These are phyloP conservation scores for Pseudogymnoascus sp. DNA, from an alignment of 2,329 filamentous ascomycete genomes.

Conservation along the genomic window DNA sequence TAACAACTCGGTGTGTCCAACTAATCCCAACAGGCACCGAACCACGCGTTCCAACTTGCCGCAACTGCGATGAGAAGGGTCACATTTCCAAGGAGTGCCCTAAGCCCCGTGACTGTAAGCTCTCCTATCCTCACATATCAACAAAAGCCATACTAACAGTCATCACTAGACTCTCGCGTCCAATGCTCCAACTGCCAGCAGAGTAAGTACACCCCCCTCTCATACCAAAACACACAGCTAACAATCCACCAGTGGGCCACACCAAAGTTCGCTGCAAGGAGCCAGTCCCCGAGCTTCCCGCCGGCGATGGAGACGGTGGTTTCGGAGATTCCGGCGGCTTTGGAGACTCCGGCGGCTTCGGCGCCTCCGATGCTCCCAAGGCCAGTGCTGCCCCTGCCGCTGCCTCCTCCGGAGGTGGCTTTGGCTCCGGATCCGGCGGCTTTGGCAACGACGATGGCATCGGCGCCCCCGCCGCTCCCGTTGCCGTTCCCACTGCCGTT, in stretches of 20 bases:
- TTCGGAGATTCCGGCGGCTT: constrained; percentile 15
- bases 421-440: not conserved
- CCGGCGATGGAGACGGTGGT: constrained; percentile 20
- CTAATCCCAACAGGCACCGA: constrained; percentile 26
- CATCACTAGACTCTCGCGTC: constrained; percentile 38
- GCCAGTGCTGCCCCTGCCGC: not conserved
- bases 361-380: not conserved
- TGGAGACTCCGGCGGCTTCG: constrained; percentile 6
- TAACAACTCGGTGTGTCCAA: not conserved
- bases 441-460: not conserved
- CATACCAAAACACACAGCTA: constrained; percentile 12
- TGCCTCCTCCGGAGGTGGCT: not conserved
- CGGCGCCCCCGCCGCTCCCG: not conserved
- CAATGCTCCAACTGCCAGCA: constrained; percentile 50
- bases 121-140: not conserved
- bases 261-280: constrained; percentile 33
- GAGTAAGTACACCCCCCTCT: constrained; percentile 23
- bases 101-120: constrained; percentile 47
- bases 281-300: constrained; percentile 21
- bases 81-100: constrained; percentile 52
- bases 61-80: constrained; percentile 56
- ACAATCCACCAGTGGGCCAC: constrained; percentile 28
- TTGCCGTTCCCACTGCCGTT: not conserved
- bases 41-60: constrained; percentile 44
- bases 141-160: constrained; percentile 15